Evolutionary conservation across 2,329 filamentous ascomycete species (phyloP).

Genomic region (Aspergillus candidus): DNA sequence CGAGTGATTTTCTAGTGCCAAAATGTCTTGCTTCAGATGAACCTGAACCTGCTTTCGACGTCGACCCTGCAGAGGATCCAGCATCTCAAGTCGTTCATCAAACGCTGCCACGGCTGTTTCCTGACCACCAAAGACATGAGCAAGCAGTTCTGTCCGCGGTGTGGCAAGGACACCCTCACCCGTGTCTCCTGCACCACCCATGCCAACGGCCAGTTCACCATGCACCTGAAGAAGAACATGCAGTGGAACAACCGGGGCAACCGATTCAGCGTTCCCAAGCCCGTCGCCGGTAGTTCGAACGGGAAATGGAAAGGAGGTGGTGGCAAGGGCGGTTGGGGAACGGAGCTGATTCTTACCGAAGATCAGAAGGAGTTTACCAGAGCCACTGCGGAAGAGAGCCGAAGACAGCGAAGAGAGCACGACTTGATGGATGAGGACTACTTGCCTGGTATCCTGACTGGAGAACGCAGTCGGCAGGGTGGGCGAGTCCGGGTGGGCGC

Average conservation of each 20-base stretch:
- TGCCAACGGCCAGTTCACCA: conserved; percentile 67
- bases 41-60: conserved; percentile 79
- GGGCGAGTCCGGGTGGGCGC: conserved; percentile 75
- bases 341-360: conserved; percentile 76
- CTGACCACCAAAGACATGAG: conserved; percentile 72
- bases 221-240: conserved; percentile 91
- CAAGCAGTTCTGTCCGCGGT: conserved; percentile 88
- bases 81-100: conserved; percentile 78
- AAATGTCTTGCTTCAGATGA: conserved; percentile 91
- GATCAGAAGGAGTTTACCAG: conserved; percentile 89
- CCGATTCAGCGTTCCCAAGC: conserved; percentile 87
- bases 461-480: conserved; percentile 60
- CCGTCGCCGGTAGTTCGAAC: conserved; percentile 71
- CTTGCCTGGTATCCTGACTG: conserved; percentile 75
- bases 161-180: conserved; percentile 79
- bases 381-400: conserved; percentile 58
- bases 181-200: conserved; percentile 82
- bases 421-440: conserved; percentile 96
- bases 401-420: conserved; percentile 55
- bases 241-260: conserved; percentile 94
- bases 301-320: conserved; percentile 64
- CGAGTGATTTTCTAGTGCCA: conserved; percentile 78
- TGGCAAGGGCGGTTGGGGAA: conserved; percentile 82
- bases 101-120: conserved; percentile 94
- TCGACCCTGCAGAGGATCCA: conserved; percentile 68